Percentiles rank a stretch among this genome's conserved stretches.
Conservation (phyloP, 495 filamentous ascomycete species). For the Sphaerosporella brunnea region DNA sequence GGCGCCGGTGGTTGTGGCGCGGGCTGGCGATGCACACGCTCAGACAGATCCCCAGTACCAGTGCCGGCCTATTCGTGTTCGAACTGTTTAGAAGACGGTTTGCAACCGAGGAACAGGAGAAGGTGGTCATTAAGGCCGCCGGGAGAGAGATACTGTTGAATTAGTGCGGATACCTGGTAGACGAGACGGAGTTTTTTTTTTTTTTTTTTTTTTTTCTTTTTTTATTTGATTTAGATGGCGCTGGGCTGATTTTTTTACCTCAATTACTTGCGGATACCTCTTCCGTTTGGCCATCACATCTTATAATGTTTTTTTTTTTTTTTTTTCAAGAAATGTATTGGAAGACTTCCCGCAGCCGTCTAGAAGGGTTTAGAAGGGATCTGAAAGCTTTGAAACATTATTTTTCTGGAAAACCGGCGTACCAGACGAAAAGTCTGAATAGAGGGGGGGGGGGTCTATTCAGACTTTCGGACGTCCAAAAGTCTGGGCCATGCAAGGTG, state of each 20-base stretch:
- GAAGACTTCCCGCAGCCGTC: no score
- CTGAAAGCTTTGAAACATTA: background rate
- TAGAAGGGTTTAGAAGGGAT: no score
- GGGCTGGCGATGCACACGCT: constrained; percentile 60
- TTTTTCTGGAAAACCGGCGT: background rate
- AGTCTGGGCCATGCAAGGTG: no score
- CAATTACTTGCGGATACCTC: background rate
- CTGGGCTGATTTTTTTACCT: background rate
- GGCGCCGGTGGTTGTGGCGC: constrained; percentile 55
- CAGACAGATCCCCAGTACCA: constrained; percentile 72
- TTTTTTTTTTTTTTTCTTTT: no score
- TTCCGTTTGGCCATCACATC: background rate
- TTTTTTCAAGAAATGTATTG: no score
- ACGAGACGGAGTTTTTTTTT: no score
- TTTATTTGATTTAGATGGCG: background rate
- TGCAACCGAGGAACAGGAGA: constrained; percentile 47
- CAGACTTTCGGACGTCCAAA: no score
- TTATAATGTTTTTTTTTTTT: no score
- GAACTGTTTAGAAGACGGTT: constrained; percentile 72
- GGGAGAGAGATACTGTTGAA: constrained; percentile 15
- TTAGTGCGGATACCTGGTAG: background rate
- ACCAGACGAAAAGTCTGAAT: no score
- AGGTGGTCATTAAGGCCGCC: constrained; percentile 14
- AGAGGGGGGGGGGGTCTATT: no score
- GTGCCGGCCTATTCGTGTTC: constrained; percentile 76